A percentile compares a stretch with the other conserved stretches of the same genome.
phyloP scores from a whole-genome alignment of 2,329 filamentous ascomycete genomes.

The Colletotrichum zoysiae region DNA sequence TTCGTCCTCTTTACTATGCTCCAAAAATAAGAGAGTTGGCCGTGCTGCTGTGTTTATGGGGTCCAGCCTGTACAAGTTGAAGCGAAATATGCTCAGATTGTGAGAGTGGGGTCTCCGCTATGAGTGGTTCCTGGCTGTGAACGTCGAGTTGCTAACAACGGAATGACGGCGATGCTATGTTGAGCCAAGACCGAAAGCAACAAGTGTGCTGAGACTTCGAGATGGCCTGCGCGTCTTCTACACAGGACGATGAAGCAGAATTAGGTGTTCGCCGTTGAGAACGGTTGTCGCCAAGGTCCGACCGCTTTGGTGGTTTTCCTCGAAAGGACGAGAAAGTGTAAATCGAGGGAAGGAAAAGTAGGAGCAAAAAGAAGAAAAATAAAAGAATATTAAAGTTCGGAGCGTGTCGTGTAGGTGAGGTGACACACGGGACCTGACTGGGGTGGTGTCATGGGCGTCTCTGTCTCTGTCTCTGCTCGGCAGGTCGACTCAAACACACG shows the following conservation, averaged over 20 bases:
- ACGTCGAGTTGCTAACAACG: not conserved
- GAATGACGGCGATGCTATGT: constrained; percentile 13
- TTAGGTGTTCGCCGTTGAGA: constrained; percentile 21
- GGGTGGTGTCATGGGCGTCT: constrained; percentile 6
- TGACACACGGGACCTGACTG: constrained; percentile 5
- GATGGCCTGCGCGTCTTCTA: constrained; percentile 6
- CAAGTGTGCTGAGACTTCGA: constrained; percentile 6
- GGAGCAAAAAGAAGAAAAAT: constrained; percentile 7
- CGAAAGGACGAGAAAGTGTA: constrained; percentile 7
- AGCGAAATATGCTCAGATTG: not conserved
- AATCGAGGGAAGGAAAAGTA: not conserved
- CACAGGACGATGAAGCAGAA: not conserved
- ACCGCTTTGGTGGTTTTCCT: constrained; percentile 10
- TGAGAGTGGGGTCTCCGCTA: not conserved
- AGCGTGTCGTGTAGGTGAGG: constrained; percentile 1
- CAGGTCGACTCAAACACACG: constrained; percentile 8
- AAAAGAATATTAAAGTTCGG: constrained; percentile 9
- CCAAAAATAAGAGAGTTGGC: no score
- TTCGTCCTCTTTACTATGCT: not conserved
- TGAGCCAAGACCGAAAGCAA: constrained; percentile 18
- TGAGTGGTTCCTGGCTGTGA: not conserved
- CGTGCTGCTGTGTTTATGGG: not conserved
- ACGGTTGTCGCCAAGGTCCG: not conserved
- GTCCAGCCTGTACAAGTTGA: not conserved
- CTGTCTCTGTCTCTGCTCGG: constrained; percentile 5